Base-by-base conservation (phyloP, 1,284 basidiomycete species). In the Sphagnurus paluster region DNA sequence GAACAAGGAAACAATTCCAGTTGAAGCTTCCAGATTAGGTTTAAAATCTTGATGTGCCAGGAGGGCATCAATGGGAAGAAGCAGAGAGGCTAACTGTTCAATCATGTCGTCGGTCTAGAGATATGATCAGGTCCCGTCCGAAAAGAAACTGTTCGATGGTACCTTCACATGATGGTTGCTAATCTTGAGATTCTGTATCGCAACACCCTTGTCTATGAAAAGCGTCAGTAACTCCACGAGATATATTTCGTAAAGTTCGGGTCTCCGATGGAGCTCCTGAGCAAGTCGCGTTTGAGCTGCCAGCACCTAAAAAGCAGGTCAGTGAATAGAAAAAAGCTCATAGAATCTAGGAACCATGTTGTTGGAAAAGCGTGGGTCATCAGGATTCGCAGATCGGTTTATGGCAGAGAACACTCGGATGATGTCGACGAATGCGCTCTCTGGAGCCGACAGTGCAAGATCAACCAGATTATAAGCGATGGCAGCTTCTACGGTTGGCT, bases 391-490 rank as follows among this genome's bases (percentile, higher is more conserved):
- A 13, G 83, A 84, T 35, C 90, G 82, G 56, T 90, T 93, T 45
- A 95, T 89, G n/a, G 79, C 70, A 10, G 92, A 94, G 61, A 98
- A 92, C 0, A 86, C 84, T 37, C 84, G 78, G 44, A 93, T 85
- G 49, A 97, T 89, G 54, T 98, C 95, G 20, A 82, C 65, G 58
- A 98, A 94, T 7, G 90, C 80, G 49, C 75, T 77, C 49, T 86
- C 79, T 1, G 90, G 87, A 2, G 90, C 87, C 35, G 80, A 78
- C 21, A 96, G 73, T 0, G 93, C 93, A 17, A 98, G 76, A 46
- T 95, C 92, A 3, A 97, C 93, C 7, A 98, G 75, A 60, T 93
- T 94, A 63, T 89, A 88, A 3, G 94, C 85, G 54, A 98, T 95
- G 1, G 92, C 88, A 21, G 92, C 90, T 66, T 97, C 93, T 4